Conservation (phyloP, 805 yeast genomes). For the Schwanniomyces yamadae region DNA sequence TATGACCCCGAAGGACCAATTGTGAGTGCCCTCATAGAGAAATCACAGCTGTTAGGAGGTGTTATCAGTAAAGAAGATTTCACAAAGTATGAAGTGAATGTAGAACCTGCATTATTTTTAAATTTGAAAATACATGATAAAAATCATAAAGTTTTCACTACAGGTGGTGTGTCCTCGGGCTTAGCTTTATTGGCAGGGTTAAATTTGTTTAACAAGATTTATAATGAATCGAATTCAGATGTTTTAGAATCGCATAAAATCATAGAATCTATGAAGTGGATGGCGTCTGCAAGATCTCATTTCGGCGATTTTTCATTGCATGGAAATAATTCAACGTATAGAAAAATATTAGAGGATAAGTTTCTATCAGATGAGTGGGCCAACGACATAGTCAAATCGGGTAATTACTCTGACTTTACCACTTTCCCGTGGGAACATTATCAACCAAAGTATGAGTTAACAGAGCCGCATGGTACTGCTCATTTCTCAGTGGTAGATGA, state of each 20-base stretch:
- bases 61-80: slow-evolving; percentile 67
- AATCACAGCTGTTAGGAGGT: slow-evolving; percentile 62
- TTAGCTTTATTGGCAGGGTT: slow-evolving; percentile 77
- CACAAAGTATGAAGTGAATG: slow-evolving; percentile 52
- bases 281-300: slow-evolving; percentile 81
- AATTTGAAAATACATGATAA: slow-evolving; percentile 18
- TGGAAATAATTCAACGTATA: slow-evolving; percentile 11
- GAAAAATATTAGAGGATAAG: slow-evolving; percentile 33
- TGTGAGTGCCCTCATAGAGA: slow-evolving; percentile 55
- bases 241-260: slow-evolving; percentile 58
- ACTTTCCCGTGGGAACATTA: slow-evolving; percentile 75
- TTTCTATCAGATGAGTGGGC: slow-evolving; percentile 61
- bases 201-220: slow-evolving; percentile 51
- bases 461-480: slow-evolving; percentile 88
- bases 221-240: slow-evolving; percentile 13
- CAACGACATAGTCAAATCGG: slow-evolving; percentile 34
- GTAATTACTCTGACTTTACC: slow-evolving; percentile 49
- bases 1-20: slow-evolving; percentile 82
- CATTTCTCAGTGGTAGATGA: slow-evolving; percentile 80
- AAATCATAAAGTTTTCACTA: slow-evolving; percentile 32
- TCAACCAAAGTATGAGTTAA: slow-evolving; percentile 72
- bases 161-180: slow-evolving; percentile 81
- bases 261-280: slow-evolving; percentile 91
- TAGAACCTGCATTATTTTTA: slow-evolving; percentile 42
- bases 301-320: slow-evolving; percentile 61